Percentiles rank a stretch among this genome's conserved stretches.
Evolutionary conservation across 2,329 filamentous ascomycete species (phyloP).

Genomic region (Chaetomiaceae sp.): DNA sequence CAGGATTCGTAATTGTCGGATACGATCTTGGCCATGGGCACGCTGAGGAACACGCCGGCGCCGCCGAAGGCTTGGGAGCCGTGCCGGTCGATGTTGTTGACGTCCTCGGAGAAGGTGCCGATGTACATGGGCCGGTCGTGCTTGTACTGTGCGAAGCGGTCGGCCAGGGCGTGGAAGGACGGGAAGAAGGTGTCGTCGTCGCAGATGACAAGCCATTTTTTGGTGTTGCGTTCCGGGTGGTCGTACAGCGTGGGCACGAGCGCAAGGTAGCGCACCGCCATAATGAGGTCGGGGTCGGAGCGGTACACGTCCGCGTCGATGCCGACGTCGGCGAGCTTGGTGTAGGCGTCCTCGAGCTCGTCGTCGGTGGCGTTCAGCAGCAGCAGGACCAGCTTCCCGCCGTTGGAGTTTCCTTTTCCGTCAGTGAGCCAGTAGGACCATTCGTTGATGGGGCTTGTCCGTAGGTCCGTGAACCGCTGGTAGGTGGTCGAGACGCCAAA

Average conservation of each 20-base stretch:
- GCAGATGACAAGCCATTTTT: constrained; percentile 59
- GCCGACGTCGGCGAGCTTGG: constrained; percentile 43
- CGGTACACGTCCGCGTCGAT: constrained; percentile 56
- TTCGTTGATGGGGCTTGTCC: constrained; percentile 51
- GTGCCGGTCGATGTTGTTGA: constrained; percentile 55
- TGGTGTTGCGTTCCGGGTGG: constrained; percentile 42
- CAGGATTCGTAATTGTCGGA: constrained; percentile 32
- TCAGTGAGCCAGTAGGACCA: constrained; percentile 60
- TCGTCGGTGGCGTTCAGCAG: constrained; percentile 49
- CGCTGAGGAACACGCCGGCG: constrained; percentile 58
- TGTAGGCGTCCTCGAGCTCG: constrained; percentile 47
- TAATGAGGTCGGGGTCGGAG: constrained; percentile 49
- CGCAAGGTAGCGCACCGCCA: constrained; percentile 55
- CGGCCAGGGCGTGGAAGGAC: constrained; percentile 50
- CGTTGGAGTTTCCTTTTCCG: constrained; percentile 51
- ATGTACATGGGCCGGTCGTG: constrained; percentile 52
- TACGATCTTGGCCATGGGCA: constrained; percentile 37
- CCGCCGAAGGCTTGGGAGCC: constrained; percentile 62
- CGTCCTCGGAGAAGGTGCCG: constrained; percentile 58
- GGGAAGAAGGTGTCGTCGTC: constrained; percentile 65
- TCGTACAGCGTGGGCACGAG: constrained; percentile 52
- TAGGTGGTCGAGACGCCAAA: constrained; percentile 58
- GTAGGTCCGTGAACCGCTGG: constrained; percentile 47
- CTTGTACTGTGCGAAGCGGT: constrained; percentile 50
- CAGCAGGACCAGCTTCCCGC: constrained; percentile 52